A percentile compares a stretch with the other conserved stretches of the same genome.
Evolutionary conservation across 2,329 filamentous ascomycete species (phyloP).

Genomic region (Arthroderma sp.): DNA sequence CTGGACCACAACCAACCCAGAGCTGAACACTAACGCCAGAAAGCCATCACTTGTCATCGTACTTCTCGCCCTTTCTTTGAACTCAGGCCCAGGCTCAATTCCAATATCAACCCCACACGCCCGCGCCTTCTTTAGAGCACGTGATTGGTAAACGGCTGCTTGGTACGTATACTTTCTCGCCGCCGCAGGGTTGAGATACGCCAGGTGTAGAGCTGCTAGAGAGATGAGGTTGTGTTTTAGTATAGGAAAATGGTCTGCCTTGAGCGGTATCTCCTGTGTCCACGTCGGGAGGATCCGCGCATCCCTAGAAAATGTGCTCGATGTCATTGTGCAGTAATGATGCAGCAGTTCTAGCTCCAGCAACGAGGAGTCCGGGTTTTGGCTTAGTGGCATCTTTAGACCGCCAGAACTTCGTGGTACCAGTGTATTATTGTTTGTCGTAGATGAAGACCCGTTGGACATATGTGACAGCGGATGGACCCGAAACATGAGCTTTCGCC

Average conservation of each 20-base stretch:
- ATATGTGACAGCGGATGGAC: not conserved
- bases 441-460: too few species aligned
- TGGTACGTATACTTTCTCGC: conserved; percentile 14
- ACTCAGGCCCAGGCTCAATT: conserved; percentile 13
- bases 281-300: conserved; percentile 10
- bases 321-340: conserved; percentile 24
- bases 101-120: conserved; percentile 1
- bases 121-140: conserved; percentile 4
- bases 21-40: conserved; percentile 19
- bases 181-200: conserved; percentile 9
- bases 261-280: conserved; percentile 12
- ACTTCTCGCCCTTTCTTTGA: conserved; percentile 6
- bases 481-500: not conserved
- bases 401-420: not conserved
- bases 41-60: conserved; percentile 17
- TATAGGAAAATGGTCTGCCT: conserved; percentile 13
- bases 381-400: conserved; percentile 6
- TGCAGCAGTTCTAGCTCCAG: conserved; percentile 31
- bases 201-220: conserved; percentile 15
- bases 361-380: conserved; percentile 13
- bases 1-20: conserved; percentile 16
- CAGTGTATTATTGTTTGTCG: not conserved
- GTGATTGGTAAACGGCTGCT: conserved; percentile 15
- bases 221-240: conserved; percentile 16
- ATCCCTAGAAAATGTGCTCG: conserved; percentile 13